Base-by-base conservation (phyloP, 2,329 filamentous ascomycete species). In the Seiridium unicorne region DNA sequence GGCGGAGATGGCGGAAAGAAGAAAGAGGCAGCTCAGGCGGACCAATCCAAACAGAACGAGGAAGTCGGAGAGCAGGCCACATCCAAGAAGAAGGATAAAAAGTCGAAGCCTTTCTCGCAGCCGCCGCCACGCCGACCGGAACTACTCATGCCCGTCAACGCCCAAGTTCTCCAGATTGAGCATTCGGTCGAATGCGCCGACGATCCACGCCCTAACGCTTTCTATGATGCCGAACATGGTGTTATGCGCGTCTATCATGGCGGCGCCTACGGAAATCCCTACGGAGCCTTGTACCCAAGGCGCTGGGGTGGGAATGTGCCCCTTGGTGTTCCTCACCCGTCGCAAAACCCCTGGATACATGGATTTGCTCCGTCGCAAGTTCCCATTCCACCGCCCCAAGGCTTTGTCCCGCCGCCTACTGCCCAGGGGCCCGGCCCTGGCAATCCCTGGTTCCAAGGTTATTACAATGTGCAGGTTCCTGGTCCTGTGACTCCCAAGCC, bases 151-250 rank as follows among this genome's bases (percentile, higher is more conserved):
- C 80, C 81, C 2, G 72, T 79, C 46, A 75, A 76, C 34, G 75
- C 81, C 34, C 76, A 82, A 53, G 77, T 84, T 18, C 69, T 87
- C 40, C 78, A 84, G 57, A 77, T 84, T 1, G 84, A 88, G 66
- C 81, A 85, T 62, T 76, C 84, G 2, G 72, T 87, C 26, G 84
- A 86, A 64, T 73, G 71, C 1, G 73, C 75, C 3, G 73, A 79
- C 48, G 84, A 87, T 62, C 84, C 84, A 7, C 76, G 77, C 2
- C 85, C 84, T 10, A 88, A 88, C 65, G 83, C 85, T 47, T 88
- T 84, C 66, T 82, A 81, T 65, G 84, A 88, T 65, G 68, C 74
- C n/a, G 74, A 77, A 51, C 76, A 79, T 62, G 80, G 83, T 38
- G 70, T 84, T 26, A 75, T 85, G 55, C 81, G 84, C 11, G 79